Conservation (phyloP, 2,329 filamentous ascomycete species). For the Botryotinia convoluta region DNA sequence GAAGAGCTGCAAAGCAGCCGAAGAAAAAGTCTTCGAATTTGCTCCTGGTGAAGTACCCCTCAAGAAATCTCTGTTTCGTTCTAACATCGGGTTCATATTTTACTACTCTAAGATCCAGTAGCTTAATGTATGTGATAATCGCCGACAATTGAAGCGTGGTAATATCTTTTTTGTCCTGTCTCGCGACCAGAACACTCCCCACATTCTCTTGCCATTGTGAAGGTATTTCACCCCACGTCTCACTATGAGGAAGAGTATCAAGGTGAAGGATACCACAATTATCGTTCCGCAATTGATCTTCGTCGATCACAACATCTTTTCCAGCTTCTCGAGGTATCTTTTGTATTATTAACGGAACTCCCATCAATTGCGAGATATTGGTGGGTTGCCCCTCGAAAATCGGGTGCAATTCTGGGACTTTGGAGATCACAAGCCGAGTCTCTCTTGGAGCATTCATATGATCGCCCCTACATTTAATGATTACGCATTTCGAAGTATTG, state of each 20-base stretch:
- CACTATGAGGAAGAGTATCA: not conserved
- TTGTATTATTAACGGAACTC: not conserved
- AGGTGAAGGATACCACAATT: not conserved
- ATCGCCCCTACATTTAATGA: not conserved
- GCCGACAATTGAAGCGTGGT: not conserved
- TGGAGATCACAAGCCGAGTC: accelerated
- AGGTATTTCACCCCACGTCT: not conserved
- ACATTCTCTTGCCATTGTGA: not conserved
- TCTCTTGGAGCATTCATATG: accelerated
- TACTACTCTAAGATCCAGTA: accelerated
- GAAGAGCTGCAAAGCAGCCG: accelerated
- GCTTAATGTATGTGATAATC: not conserved
- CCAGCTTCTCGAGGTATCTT: not conserved
- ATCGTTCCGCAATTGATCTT: not conserved
- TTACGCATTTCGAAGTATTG: not conserved
- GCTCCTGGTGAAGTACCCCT: not conserved
- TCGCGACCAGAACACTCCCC: not conserved
- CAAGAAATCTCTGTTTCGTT: too few relatives aligned
- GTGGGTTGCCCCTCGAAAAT: not conserved
- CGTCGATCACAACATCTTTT: too few relatives aligned
- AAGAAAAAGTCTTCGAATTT: not conserved
- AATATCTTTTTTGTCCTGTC: not conserved
- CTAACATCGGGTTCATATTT: not conserved
- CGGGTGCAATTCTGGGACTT: not conserved
- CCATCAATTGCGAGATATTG: not conserved